These are phyloP conservation scores for Bombardia bombarda DNA, from an alignment of 495 filamentous ascomycete species.

Conservation along the genomic window DNA sequence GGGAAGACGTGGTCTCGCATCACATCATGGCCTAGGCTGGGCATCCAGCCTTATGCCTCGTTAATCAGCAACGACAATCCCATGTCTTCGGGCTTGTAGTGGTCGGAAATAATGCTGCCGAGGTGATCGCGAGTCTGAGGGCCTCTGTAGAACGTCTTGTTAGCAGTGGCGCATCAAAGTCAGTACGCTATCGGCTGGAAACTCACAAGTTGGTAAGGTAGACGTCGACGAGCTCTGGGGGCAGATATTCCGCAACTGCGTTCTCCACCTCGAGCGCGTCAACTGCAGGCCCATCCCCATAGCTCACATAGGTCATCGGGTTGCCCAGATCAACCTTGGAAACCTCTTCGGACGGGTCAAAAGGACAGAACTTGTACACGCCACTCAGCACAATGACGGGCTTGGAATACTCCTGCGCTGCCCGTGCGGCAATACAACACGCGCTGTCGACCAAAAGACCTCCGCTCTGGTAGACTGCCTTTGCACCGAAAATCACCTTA, in stretches of 20 bases:
- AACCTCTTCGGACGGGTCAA: slow-evolving; percentile 73
- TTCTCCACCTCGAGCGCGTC: slow-evolving; percentile 72
- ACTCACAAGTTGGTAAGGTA: slow-evolving; percentile 92
- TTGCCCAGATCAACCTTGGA: slow-evolving; percentile 75
- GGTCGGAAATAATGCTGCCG: slow-evolving; percentile 72
- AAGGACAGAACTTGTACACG: slow-evolving; percentile 84
- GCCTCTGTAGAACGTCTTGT: slow-evolving; percentile 47
- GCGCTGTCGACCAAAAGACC: slow-evolving; percentile 74
- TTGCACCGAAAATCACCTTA: slow-evolving; percentile 84
- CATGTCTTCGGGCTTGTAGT: slow-evolving; percentile 78
- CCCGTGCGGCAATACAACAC: slow-evolving; percentile 68
- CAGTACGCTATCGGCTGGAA: not conserved
- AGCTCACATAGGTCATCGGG: slow-evolving; percentile 61
- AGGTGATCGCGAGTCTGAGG: slow-evolving; percentile 75
- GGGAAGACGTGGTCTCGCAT: no score
- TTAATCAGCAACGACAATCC: slow-evolving; percentile 42
- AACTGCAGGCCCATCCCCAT: slow-evolving; percentile 65
- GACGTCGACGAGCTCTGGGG: slow-evolving; percentile 71
- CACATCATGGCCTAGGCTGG: not conserved
- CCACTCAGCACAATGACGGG: slow-evolving; percentile 79
- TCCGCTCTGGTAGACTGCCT: slow-evolving; percentile 79
- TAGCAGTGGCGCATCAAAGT: slow-evolving; percentile 13
- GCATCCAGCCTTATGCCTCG: slow-evolving; percentile 2
- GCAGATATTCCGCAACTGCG: slow-evolving; percentile 75
- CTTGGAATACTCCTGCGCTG: slow-evolving; percentile 69